Evolutionary conservation across 2,329 filamentous ascomycete genomes (phyloP).

Genomic region (Fusarium albosuccineum): DNA sequence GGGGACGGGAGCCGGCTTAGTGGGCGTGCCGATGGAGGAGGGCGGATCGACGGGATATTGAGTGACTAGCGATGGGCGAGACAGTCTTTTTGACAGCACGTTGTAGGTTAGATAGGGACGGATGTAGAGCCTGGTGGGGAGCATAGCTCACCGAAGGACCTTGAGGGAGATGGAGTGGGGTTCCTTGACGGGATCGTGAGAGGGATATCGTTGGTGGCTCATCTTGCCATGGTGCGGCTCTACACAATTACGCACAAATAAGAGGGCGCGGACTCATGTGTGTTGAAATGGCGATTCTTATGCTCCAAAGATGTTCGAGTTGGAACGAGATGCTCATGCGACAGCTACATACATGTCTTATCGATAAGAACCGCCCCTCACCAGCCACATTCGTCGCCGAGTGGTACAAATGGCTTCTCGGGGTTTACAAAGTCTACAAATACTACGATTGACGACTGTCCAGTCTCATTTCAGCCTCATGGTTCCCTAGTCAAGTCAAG

Average conservation of each 20-base stretch:
- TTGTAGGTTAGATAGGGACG: constrained; percentile 16
- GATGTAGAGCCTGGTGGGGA: background rate
- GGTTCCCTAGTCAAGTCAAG: constrained; percentile 21
- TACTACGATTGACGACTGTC: constrained; percentile 12
- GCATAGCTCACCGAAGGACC: constrained; percentile 70
- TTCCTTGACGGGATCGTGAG: constrained; percentile 74
- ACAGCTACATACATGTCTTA: constrained; percentile 23
- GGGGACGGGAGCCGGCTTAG: constrained; percentile 59
- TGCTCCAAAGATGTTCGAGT: constrained; percentile 17
- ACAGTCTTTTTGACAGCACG: constrained; percentile 70
- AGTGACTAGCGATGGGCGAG: constrained; percentile 80
- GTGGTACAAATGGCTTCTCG: constrained; percentile 2
- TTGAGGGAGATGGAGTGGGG: constrained; percentile 84
- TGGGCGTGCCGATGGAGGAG: constrained; percentile 55
- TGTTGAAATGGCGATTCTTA: constrained; percentile 7
- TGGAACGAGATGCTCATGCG: constrained; percentile 17
- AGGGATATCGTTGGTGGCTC: constrained; percentile 71
- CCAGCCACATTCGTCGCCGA: background rate
- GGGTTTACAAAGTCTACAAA: constrained; percentile 18
- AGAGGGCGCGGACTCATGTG: background rate
- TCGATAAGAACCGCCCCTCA: constrained; percentile 36
- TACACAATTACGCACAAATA: background rate
- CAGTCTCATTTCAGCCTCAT: constrained; percentile 5
- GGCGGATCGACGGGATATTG: constrained; percentile 73
- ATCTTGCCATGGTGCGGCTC: constrained; percentile 51